These are phyloP conservation scores for Calophaca sinica DNA, from an alignment of 306 rosid species.

Conservation along the genomic window DNA sequence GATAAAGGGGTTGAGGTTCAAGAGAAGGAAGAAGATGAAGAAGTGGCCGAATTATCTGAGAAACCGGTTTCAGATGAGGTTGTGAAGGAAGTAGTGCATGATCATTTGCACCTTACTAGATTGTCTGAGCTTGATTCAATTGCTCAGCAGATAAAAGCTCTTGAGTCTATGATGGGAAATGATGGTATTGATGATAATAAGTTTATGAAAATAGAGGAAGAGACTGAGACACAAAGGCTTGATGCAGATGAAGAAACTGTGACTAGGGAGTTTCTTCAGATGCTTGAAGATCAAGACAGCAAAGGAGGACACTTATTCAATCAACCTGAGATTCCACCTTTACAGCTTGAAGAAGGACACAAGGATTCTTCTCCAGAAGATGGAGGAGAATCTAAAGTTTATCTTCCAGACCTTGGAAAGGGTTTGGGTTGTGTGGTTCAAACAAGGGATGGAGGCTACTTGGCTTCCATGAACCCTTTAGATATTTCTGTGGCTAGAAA, in stretches of 20 bases:
- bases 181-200: constrained; percentile 53
- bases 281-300: constrained; percentile 86
- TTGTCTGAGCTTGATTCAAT: constrained; percentile 82
- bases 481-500: constrained; percentile 59
- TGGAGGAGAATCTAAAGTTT: constrained; percentile 65
- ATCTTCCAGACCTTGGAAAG: constrained; percentile 91
- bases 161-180: constrained; percentile 83
- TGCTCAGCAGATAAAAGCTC: constrained; percentile 94
- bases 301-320: constrained; percentile 44
- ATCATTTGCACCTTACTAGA: constrained; percentile 64
- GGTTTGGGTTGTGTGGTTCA: constrained; percentile 84
- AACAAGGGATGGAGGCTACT: constrained; percentile 86
- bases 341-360: constrained; percentile 64
- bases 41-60: constrained; percentile 58
- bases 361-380: constrained; percentile 48
- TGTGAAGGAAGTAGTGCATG: constrained; percentile 82
- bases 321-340: constrained; percentile 57
- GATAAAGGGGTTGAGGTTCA: constrained; percentile 93
- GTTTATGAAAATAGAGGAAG: constrained; percentile 53
- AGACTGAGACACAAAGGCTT: constrained; percentile 61
- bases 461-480: constrained; percentile 86
- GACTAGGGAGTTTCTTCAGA: constrained; percentile 85
- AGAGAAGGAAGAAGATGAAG: constrained; percentile 56
- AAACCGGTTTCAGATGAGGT: constrained; percentile 67
- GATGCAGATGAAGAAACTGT: constrained; percentile 91